Conservation (phyloP, 2,329 filamentous ascomycete genomes). For the Decorospora gaudefroyi region DNA sequence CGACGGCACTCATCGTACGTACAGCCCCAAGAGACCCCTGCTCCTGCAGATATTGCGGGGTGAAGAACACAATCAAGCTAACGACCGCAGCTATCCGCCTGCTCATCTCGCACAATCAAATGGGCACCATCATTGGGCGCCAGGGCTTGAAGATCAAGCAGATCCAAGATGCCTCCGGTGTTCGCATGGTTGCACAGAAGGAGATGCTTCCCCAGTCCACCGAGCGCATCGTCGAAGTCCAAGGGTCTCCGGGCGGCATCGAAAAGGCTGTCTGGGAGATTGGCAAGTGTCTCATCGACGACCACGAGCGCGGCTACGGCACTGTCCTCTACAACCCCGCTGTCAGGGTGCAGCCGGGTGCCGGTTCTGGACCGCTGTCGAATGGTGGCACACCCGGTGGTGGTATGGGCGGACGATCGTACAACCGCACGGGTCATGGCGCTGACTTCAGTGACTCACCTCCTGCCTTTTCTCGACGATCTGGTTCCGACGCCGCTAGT, state of each 20-base stretch:
- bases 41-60: neutral
- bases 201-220: conserved; percentile 99
- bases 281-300: conserved; percentile 95
- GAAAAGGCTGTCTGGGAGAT: conserved; percentile 98
- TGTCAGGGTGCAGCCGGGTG: conserved; percentile 75
- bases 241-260: conserved; percentile 91
- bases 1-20: conserved; percentile 93
- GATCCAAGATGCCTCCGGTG: conserved; percentile 94
- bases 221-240: conserved; percentile 95
- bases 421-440: conserved; percentile 93
- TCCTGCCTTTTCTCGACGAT: conserved; percentile 71
- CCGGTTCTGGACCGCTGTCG: conserved; percentile 56
- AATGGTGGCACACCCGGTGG: conserved; percentile 59
- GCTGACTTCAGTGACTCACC: conserved; percentile 92
- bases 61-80: conserved; percentile 16
- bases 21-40: neutral
- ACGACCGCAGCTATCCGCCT: conserved; percentile 79
- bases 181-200: conserved; percentile 99
- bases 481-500: conserved; percentile 77
- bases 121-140: conserved; percentile 98
- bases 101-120: conserved; percentile 98
- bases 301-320: conserved; percentile 95
- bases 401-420: conserved; percentile 62
- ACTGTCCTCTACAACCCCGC: conserved; percentile 98
- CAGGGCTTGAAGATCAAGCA: conserved; percentile 99